Percentiles rank a stretch among this genome's conserved stretches.
Conservation (phyloP, 352 stramenopile species). For the Globisporangium barbulae region DNA sequence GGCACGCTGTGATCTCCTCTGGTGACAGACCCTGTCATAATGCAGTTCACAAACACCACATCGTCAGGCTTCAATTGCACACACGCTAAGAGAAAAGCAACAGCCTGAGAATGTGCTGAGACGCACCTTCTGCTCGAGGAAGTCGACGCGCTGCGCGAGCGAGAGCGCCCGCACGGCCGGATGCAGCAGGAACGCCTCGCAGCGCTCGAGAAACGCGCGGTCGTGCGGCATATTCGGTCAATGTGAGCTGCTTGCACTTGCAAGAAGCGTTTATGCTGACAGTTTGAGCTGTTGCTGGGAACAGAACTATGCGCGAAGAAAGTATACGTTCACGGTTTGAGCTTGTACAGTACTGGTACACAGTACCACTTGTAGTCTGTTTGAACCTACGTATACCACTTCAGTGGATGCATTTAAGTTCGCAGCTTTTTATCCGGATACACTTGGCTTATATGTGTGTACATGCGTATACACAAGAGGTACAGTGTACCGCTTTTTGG, state of each 20-base stretch:
- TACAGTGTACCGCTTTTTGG: not conserved
- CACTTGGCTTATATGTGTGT: too few species aligned
- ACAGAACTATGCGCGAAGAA: not conserved
- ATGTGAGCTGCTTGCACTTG: not conserved
- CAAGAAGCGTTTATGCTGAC: constrained; percentile 9
- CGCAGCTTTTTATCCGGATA: not conserved
- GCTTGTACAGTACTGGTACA: not conserved
- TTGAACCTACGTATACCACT: too few species aligned
- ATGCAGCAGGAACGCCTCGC: constrained; percentile 68
- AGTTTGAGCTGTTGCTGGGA: not conserved
- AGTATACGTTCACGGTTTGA: not conserved
- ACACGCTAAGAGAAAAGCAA: not conserved
- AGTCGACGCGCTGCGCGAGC: constrained; percentile 68
- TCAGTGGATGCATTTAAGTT: too few species aligned
- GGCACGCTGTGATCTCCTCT: constrained; percentile 58
- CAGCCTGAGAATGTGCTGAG: not conserved
- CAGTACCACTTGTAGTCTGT: not conserved
- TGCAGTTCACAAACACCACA: not conserved
- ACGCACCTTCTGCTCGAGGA: constrained; percentile 64
- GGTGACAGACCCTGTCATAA: constrained; percentile 40
- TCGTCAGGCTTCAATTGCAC: not conserved
- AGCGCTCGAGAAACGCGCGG: constrained; percentile 46
- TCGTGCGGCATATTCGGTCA: constrained; percentile 21
- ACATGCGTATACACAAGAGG: not conserved
- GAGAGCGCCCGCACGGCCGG: constrained; percentile 58